Percentiles rank a stretch among this genome's conserved stretches.
These are phyloP conservation scores for Malus sylvestris DNA, from an alignment of 306 rosid genomes.

Conservation along the genomic window DNA sequence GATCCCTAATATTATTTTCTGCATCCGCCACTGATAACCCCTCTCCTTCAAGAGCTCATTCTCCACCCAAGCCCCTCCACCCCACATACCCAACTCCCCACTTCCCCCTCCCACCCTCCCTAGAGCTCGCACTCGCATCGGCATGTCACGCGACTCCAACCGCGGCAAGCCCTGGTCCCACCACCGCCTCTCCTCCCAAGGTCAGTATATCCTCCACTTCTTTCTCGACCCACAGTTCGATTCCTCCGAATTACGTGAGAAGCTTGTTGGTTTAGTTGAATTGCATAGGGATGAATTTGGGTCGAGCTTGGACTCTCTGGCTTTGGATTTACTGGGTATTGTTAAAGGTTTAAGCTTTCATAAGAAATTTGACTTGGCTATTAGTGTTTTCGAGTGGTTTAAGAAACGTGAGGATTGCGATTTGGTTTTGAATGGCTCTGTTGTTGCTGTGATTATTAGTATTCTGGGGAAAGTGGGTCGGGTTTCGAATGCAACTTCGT, in stretches of 20 bases:
- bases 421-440: slow-evolving; percentile 36
- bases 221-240: slow-evolving; percentile 37
- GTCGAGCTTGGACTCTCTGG: slow-evolving; percentile 18
- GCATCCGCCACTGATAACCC: slow-evolving; percentile 3
- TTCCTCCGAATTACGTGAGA: slow-evolving; percentile 19
- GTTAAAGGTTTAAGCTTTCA: slow-evolving; percentile 54
- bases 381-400: slow-evolving; percentile 53
- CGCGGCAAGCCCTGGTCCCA: slow-evolving; percentile 75
- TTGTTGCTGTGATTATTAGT: slow-evolving; percentile 54
- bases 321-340: slow-evolving; percentile 52
- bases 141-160: slow-evolving; percentile 57
- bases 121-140: slow-evolving; percentile 41
- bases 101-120: slow-evolving; percentile 13
- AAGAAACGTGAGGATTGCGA: slow-evolving; percentile 25
- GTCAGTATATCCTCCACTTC: slow-evolving; percentile 43
- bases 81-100: slow-evolving; percentile 11
- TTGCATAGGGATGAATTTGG: slow-evolving; percentile 8
- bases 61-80: slow-evolving; percentile 8
- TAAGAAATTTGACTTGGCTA: slow-evolving; percentile 51
- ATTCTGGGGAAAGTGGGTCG: slow-evolving; percentile 69
- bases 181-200: slow-evolving; percentile 48
- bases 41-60: slow-evolving; percentile 43
- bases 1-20: no score
- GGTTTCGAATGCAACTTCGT: slow-evolving; percentile 45
- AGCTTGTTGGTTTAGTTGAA: slow-evolving; percentile 28